phyloP scores from a whole-genome alignment of 306 rosid species.

The Dryas octopetala region DNA sequence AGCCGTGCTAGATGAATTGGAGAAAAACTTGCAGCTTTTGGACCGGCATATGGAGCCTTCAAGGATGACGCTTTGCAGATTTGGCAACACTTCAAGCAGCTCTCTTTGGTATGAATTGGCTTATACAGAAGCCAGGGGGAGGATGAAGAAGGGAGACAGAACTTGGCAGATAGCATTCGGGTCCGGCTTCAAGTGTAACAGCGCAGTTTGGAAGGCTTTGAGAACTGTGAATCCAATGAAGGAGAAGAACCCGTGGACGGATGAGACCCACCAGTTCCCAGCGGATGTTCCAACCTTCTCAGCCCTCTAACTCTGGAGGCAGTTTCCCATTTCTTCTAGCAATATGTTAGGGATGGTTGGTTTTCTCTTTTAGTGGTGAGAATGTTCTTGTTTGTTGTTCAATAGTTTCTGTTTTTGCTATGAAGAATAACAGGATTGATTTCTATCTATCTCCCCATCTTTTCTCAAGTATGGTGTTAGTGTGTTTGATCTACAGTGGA shows the following conservation, averaged over 20 bases:
- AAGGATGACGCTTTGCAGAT: conserved; percentile 61
- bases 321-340: neutral
- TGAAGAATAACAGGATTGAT: neutral
- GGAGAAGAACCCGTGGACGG: conserved; percentile 64
- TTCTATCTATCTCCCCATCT: neutral
- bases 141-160: conserved; percentile 57
- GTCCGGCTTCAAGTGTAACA: conserved; percentile 63
- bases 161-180: conserved; percentile 73
- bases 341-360: conserved; percentile 4
- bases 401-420: neutral
- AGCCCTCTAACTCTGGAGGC: conserved; percentile 16
- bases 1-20: conserved; percentile 64
- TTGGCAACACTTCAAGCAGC: conserved; percentile 72
- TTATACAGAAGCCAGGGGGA: conserved; percentile 55
- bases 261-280: conserved; percentile 53
- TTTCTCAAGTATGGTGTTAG: neutral
- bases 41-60: conserved; percentile 72
- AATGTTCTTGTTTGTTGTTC: neutral
- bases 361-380: neutral
- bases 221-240: conserved; percentile 41
- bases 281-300: conserved; percentile 54
- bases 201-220: conserved; percentile 62
- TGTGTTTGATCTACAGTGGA: neutral
- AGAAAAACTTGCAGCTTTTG: conserved; percentile 56
- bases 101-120: conserved; percentile 67